A percentile compares a stretch with the other conserved stretches of the same genome.
Conservation (phyloP, 306 rosid genomes). For the Inga leiocalycina region DNA sequence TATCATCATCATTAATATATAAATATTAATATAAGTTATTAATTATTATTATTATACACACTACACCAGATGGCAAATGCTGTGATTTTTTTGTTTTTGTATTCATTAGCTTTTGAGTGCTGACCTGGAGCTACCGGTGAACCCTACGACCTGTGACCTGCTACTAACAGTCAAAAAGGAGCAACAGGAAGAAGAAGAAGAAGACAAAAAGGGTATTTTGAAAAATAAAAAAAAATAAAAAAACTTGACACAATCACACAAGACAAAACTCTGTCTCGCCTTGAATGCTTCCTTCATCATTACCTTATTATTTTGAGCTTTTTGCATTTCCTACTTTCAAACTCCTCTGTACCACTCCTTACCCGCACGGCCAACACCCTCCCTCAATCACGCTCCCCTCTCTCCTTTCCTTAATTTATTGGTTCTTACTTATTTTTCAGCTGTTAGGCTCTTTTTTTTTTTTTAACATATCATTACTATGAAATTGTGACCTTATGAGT, state of each 20-base stretch:
- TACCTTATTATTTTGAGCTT: constrained; percentile 82
- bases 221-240: background rate
- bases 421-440: background rate
- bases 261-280: constrained; percentile 31
- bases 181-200: constrained; percentile 12
- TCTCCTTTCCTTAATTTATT: background rate
- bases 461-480: background rate
- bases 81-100: background rate
- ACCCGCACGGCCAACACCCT: constrained; percentile 47
- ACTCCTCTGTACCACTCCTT: constrained; percentile 39
- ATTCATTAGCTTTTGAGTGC: constrained; percentile 31
- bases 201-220: constrained; percentile 39
- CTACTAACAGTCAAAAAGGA: constrained; percentile 38
- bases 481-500: background rate
- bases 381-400: background rate
- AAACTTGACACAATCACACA: constrained; percentile 24
- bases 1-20: background rate
- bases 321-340: constrained; percentile 50
- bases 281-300: constrained; percentile 64
- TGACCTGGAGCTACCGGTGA: constrained; percentile 51
- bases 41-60: background rate
- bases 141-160: constrained; percentile 51
- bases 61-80: background rate
- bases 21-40: background rate
- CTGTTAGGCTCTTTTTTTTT: background rate